Base-by-base conservation (phyloP, 2,329 filamentous ascomycete genomes). In the Acephala macrosclerotiorum region DNA sequence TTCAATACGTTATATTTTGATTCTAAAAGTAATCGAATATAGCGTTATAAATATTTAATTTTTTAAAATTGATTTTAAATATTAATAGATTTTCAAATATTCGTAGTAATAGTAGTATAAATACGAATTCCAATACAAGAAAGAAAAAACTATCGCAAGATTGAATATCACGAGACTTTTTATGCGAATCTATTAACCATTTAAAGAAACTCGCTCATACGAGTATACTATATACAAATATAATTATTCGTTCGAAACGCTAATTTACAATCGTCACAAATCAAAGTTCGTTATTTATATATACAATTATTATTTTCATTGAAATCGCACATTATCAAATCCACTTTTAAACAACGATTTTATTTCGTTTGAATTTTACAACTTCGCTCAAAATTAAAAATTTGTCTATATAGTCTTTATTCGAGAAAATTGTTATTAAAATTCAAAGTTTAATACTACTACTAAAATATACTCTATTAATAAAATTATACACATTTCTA, bases 351-450 rank as follows among this genome's bases (percentile, higher is more conserved):
- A 90, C 84, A 1, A 86, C 87, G 0, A 85, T 89, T 22, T 87
- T 88, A 14, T 88, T 88, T 76, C 84, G 85, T 80, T 87, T 90
- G 74, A 91, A 89, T 75, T 90, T 88, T 29, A 82, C 69, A 78
- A 89, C 82, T 25, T 90, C 87, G 6, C 86, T 85, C 33, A 91
- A 76, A 0, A 85, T 82, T 58, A 86, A 73, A 11, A 76, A 78
- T 77, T 89, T 89, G 73, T 96, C 91, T 1, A 84, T 89, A 69
- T 95, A 86, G 61, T 95, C 91, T 79, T 93, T 94, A 74, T 88
- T 93, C 4, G 92, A 93, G 78, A 96, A 96, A 0, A 92, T 95
- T 0, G 92, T 96, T 69, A 90, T 91, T 51, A 96, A 81, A 2
- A 92, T 90, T 83, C 91, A 96, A 3, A 83, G 73, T n/a, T 92